These are phyloP conservation scores for Pseudogymnoascus verrucosus DNA, from an alignment of 2,329 filamentous ascomycete species.

Conservation along the genomic window DNA sequence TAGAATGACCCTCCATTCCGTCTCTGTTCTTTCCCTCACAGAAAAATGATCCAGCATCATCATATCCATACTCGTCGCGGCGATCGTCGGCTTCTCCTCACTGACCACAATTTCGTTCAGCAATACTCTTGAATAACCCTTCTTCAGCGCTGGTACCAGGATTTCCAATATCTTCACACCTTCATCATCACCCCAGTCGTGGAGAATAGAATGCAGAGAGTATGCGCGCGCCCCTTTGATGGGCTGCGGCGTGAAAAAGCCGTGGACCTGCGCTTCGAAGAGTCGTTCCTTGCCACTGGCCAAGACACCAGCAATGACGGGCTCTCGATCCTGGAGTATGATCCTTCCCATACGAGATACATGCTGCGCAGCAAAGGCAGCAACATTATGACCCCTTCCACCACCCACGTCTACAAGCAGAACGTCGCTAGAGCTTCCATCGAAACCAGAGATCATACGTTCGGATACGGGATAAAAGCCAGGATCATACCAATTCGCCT, in stretches of 20 bases:
- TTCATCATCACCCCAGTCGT: constrained; percentile 26
- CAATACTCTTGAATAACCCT: not conserved
- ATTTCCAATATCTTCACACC: constrained; percentile 16
- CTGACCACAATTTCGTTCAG: not conserved
- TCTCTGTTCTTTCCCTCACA: constrained; percentile 17
- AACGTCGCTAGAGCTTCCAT: constrained; percentile 14
- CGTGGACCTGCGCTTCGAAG: constrained; percentile 27
- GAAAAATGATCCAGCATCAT: constrained; percentile 19
- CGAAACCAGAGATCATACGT: constrained; percentile 12
- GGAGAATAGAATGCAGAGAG: constrained; percentile 26
- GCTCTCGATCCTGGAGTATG: not conserved
- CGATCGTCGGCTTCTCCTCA: not conserved
- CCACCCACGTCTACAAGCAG: constrained; percentile 23
- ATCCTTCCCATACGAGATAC: not conserved
- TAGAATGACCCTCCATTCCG: constrained; percentile 18
- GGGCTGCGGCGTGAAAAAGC: constrained; percentile 34
- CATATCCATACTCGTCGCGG: constrained; percentile 18
- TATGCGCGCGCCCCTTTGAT: constrained; percentile 29
- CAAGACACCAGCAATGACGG: constrained; percentile 14
- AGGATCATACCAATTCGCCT: constrained; percentile 30
- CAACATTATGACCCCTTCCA: constrained; percentile 18
- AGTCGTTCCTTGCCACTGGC: constrained; percentile 19
- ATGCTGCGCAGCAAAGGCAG: not conserved
- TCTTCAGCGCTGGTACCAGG: constrained; percentile 24
- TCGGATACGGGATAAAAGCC: constrained; percentile 22